A percentile compares a stretch with the other conserved stretches of the same genome.
Conservation (phyloP, 2,329 filamentous ascomycete species). For the Monilinia fructigena region DNA sequence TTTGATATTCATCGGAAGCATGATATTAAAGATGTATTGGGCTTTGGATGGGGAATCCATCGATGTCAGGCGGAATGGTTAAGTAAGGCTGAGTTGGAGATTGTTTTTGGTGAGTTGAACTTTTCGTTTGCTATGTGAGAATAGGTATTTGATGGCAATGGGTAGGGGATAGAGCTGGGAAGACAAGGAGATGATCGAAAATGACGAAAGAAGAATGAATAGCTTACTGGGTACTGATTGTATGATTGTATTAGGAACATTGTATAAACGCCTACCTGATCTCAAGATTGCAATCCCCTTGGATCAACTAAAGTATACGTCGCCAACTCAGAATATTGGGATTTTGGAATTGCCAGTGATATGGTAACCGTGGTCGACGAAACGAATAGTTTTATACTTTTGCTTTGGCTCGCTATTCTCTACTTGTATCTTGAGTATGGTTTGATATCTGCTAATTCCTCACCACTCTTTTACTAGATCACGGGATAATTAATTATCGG, state of each 20-base stretch:
- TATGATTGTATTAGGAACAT: background rate
- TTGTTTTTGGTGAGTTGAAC: slow-evolving; percentile 44
- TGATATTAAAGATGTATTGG: slow-evolving; percentile 43
- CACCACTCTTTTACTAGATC: too few relatives aligned
- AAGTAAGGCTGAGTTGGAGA: slow-evolving; percentile 45
- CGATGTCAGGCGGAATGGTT: slow-evolving; percentile 49
- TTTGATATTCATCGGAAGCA: slow-evolving; percentile 47
- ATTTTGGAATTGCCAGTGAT: slow-evolving; percentile 7
- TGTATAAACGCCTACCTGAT: slow-evolving; percentile 10
- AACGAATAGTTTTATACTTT: too few relatives aligned
- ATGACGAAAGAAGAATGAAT: background rate
- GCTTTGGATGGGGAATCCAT: slow-evolving; percentile 49
- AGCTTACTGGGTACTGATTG: background rate
- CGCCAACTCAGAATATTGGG: slow-evolving; percentile 12
- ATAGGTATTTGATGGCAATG: background rate
- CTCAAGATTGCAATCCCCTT: slow-evolving; percentile 3
- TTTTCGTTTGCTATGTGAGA: slow-evolving; percentile 5
- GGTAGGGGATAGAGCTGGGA: background rate
- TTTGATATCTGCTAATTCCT: too few relatives aligned
- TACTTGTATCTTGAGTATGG: too few relatives aligned
- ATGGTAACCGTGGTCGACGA: background rate
- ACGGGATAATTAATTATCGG: too few relatives aligned
- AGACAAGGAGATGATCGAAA: background rate
- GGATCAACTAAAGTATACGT: slow-evolving; percentile 4
- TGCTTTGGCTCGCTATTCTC: too few relatives aligned